phyloP scores from a whole-genome alignment of 345 rosid species.

The Eucalyptus polyanthemos region DNA sequence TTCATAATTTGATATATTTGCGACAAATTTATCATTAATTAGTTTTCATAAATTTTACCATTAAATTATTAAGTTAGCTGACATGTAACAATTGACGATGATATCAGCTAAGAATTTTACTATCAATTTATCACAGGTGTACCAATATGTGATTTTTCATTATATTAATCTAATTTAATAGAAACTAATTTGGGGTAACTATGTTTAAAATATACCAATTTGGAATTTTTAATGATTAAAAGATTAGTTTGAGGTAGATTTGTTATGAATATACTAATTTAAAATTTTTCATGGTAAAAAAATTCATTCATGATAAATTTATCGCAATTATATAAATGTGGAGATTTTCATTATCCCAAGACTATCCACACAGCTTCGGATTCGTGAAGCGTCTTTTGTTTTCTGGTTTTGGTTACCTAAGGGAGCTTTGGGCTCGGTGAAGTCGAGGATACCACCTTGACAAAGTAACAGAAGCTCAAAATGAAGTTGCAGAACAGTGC shows the following conservation, averaged over 20 bases:
- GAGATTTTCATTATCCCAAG: too few species aligned
- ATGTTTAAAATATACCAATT: rapidly evolving
- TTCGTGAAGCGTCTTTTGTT: background rate
- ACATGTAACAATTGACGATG: rapidly evolving
- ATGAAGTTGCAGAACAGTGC: background rate
- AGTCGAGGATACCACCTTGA: background rate
- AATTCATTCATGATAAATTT: too few species aligned
- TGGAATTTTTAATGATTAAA: rapidly evolving
- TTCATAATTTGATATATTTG: too few species aligned
- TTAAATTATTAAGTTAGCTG: too few species aligned
- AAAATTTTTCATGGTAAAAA: too few species aligned
- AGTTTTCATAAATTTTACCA: too few species aligned
- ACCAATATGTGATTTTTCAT: too few species aligned
- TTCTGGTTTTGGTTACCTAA: background rate
- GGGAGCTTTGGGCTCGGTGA: background rate
- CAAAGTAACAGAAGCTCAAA: background rate
- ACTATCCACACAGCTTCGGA: background rate
- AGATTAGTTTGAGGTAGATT: rapidly evolving
- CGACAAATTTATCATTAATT: rapidly evolving
- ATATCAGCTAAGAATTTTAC: rapidly evolving
- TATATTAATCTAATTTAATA: too few species aligned
- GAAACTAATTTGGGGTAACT: rapidly evolving
- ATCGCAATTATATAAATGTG: too few species aligned
- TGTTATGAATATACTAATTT: rapidly evolving
- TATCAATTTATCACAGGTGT: rapidly evolving